Conservation (phyloP, 2,329 filamentous ascomycete species). For the Raffaelea deltoideospora region DNA sequence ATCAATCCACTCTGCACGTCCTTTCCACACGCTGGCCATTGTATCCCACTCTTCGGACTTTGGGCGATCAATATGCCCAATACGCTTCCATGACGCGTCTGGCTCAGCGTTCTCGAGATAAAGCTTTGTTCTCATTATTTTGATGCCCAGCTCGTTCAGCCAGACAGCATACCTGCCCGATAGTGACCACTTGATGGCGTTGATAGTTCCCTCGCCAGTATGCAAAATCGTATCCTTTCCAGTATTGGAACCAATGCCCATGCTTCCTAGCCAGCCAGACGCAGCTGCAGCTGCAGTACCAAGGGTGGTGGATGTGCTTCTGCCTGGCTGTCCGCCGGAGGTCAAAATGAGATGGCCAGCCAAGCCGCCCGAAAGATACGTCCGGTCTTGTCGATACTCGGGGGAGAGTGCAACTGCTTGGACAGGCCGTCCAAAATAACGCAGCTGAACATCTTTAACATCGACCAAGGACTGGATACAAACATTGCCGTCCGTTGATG, state of each 20-base stretch:
- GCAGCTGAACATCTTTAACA: conserved; percentile 73
- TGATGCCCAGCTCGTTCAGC: conserved; percentile 94
- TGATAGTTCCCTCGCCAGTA: conserved; percentile 82
- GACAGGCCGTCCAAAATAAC: conserved; percentile 87
- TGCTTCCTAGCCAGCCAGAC: conserved; percentile 79
- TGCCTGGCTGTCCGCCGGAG: conserved; percentile 61
- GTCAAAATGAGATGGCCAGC: conserved; percentile 82
- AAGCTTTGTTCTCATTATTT: conserved; percentile 86
- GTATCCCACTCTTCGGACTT: conserved; percentile 83
- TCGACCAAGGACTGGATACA: conserved; percentile 82
- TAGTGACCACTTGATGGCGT: conserved; percentile 84
- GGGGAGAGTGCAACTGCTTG: conserved; percentile 89
- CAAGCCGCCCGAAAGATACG: conserved; percentile 79
- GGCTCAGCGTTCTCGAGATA: conserved; percentile 61
- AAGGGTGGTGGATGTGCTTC: conserved; percentile 77
- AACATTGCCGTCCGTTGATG: conserved; percentile 90
- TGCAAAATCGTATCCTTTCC: conserved; percentile 81
- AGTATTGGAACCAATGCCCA: conserved; percentile 63
- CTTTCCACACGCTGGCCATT: conserved; percentile 93
- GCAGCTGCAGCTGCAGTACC: conserved; percentile 69
- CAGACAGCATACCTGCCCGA: conserved; percentile 87
- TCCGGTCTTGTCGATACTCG: conserved; percentile 78
- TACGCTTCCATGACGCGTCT: conserved; percentile 85
- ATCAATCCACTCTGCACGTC: conserved; percentile 83
- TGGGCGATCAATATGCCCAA: conserved; percentile 82